Base-by-base conservation (phyloP, 495 filamentous ascomycete species). In the Friedmanniomyces simplex region DNA sequence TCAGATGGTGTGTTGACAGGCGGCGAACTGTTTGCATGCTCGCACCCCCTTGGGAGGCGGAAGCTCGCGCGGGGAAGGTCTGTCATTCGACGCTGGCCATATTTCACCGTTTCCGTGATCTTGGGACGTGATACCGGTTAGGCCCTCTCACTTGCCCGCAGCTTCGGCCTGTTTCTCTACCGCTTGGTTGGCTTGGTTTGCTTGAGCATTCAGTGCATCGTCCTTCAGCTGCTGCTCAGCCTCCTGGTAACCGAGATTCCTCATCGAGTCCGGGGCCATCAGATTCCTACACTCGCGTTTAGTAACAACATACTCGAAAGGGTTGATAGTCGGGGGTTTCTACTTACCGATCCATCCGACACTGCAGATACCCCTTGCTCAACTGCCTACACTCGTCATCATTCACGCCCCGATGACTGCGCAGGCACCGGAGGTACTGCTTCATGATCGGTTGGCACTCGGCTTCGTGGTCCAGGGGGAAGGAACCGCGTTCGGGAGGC, bases 391-490 rank as follows among this genome's bases (percentile, higher is more conserved):
- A 97, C 58, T 89, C 84, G 51, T 85, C 76, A 57, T 91, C 86
- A 62, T 97, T 97, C 36, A 85, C 81, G 7, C 93, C 93, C 57
- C 79, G 82, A 46, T 83, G 80, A 52, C 78, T 81, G 63, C 89
- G 91, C 59, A 98, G 79, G 68, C 93, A 97, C 55, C 77, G 76
- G 46, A 98, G 78, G 67, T 98, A 98, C 43, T 76, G 76, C 7
- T 74, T 77, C 78, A 96, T 96, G 53, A 93, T 77, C 53, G 83
- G 74, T 68, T 91, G 96, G 80, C 93, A 98, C 75, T 98, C 93
- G 64, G 89, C 91, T 66, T 95, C 89, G 62, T 96, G 91, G 68
- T 98, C 93, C 45, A 98, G 83, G 22, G 93, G 93, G 66, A 98
- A 98, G 69, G 89, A 94, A 45, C 93, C 93, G 54, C 93, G 86